Percentiles rank a stretch among this genome's conserved stretches.
These are phyloP conservation scores for Echinosophora koreensis DNA, from an alignment of 306 rosid genomes.

Conservation along the genomic window DNA sequence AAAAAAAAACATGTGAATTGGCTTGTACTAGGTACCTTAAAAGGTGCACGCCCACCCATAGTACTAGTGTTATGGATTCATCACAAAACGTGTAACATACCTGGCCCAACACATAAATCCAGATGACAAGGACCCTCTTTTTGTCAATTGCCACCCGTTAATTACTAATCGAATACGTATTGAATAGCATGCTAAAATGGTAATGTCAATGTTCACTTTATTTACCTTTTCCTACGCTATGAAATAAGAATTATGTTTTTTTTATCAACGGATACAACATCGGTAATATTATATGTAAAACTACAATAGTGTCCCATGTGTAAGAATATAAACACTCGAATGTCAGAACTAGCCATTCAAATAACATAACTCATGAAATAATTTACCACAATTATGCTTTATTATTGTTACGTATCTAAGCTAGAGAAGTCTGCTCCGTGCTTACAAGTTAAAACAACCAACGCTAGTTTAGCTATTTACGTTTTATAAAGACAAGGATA, in stretches of 20 bases:
- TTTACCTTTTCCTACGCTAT: not conserved
- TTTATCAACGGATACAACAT: too few relatives aligned
- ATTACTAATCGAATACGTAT: not conserved
- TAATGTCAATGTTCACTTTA: not conserved
- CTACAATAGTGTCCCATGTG: too few relatives aligned
- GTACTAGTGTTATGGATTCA: not conserved
- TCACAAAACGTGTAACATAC: slow-evolving; percentile 33
- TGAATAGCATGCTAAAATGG: not conserved
- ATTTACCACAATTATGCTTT: too few relatives aligned
- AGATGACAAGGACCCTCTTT: not conserved
- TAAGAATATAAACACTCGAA: too few relatives aligned
- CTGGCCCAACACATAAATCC: slow-evolving; percentile 14
- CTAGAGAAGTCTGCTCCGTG: not conserved
- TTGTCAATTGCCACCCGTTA: not conserved
- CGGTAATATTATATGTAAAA: too few relatives aligned
- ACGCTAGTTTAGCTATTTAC: not conserved
- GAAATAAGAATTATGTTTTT: too few relatives aligned
- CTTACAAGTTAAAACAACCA: not conserved
- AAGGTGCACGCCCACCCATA: not conserved
- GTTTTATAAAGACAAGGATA: not conserved
- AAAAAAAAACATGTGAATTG: too few relatives aligned
- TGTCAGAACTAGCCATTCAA: too few relatives aligned
- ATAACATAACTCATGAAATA: too few relatives aligned
- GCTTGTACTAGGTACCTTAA: slow-evolving; percentile 23
- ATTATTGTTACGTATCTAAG: too few relatives aligned